These are phyloP conservation scores for Fragaria nilgerrensis DNA, from an alignment of 306 rosid species.

Conservation along the genomic window DNA sequence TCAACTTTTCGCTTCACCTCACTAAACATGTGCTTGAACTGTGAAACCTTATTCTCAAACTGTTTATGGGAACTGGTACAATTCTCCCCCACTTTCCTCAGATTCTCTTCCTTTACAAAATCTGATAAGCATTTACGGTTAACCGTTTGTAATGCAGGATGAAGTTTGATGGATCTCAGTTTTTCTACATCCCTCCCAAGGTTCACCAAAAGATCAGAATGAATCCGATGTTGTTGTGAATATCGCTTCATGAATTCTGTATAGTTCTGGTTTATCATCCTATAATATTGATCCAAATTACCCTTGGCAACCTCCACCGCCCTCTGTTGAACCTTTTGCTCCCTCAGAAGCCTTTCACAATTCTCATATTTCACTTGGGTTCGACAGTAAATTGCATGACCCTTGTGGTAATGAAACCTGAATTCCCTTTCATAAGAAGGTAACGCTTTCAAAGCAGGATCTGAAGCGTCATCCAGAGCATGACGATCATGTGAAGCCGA, in stretches of 20 bases:
- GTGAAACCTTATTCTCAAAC: conserved; percentile 86
- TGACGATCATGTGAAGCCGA: conserved; percentile 66
- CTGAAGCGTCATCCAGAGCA: conserved; percentile 83
- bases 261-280: conserved; percentile 70
- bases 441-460: conserved; percentile 94
- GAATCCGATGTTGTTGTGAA: conserved; percentile 62
- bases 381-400: conserved; percentile 50
- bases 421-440: conserved; percentile 91
- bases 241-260: conserved; percentile 85
- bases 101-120: conserved; percentile 86
- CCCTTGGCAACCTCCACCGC: conserved; percentile 87
- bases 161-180: conserved; percentile 68
- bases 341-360: conserved; percentile 78
- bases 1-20: conserved; percentile 73
- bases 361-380: conserved; percentile 57
- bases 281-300: conserved; percentile 79
- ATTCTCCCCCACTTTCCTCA: conserved; percentile 75
- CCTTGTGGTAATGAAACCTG: conserved; percentile 71
- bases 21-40: conserved; percentile 65
- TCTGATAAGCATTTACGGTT: conserved; percentile 70
- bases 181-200: conserved; percentile 73
- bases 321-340: conserved; percentile 89
- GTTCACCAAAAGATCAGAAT: conserved; percentile 78
- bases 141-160: conserved; percentile 66
- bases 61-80: conserved; percentile 77